phyloP scores from a whole-genome alignment of 208 protist genomes.

The Trypanosoma theileri region DNA sequence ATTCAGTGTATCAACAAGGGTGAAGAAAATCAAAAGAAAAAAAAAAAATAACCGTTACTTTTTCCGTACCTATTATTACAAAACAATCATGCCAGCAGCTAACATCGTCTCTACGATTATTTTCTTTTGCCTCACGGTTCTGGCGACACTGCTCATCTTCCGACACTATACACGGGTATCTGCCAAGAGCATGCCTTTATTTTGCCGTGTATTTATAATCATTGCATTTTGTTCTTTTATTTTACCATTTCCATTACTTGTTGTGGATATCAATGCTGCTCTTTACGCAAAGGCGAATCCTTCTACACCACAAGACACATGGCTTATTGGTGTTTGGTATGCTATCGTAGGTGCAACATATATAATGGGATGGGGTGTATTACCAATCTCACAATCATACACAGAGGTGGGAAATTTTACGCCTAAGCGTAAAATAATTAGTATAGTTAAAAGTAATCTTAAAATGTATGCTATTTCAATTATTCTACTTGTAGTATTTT shows the following conservation, averaged over 20 bases:
- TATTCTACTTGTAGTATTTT: slow-evolving; percentile 51
- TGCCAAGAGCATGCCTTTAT: slow-evolving; percentile 60
- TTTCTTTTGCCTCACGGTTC: slow-evolving; percentile 69
- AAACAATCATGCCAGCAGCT: slow-evolving; percentile 35
- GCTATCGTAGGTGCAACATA: slow-evolving; percentile 85
- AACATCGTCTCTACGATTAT: slow-evolving; percentile 62
- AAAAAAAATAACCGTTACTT: not conserved
- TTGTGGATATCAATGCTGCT: slow-evolving; percentile 82
- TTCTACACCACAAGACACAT: slow-evolving; percentile 32
- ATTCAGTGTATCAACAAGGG: not conserved
- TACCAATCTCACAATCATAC: slow-evolving; percentile 87
- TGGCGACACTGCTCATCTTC: slow-evolving; percentile 56
- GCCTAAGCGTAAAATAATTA: slow-evolving; percentile 45
- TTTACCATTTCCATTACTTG: slow-evolving; percentile 83
- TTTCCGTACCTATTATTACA: too few relatives aligned
- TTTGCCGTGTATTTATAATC: slow-evolving; percentile 70
- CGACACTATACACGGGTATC: slow-evolving; percentile 81
- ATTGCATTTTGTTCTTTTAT: slow-evolving; percentile 77
- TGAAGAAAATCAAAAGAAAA: not conserved
- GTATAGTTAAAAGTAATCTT: slow-evolving; percentile 74
- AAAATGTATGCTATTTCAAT: slow-evolving; percentile 86
- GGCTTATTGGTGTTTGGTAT: slow-evolving; percentile 84
- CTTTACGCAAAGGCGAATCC: slow-evolving; percentile 35
- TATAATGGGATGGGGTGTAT: slow-evolving; percentile 81
- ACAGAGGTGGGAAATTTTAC: slow-evolving; percentile 85